Base-by-base conservation (phyloP, 2,329 filamentous ascomycete genomes). In the Lachnum nothofagi region DNA sequence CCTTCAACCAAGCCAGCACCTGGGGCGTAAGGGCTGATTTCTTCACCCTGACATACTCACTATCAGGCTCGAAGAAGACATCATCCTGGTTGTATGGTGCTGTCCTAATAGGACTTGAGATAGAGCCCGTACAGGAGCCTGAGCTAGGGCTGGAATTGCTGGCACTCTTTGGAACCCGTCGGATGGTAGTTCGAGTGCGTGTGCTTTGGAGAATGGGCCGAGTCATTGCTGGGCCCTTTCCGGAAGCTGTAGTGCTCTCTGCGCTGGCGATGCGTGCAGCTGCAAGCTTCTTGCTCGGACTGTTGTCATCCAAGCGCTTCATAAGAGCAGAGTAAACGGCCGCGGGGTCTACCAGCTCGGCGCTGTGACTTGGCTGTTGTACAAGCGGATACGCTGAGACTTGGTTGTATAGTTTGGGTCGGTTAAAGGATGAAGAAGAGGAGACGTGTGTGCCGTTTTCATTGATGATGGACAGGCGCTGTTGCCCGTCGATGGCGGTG, bases 321-420 rank as follows among this genome's bases (percentile, higher is more conserved):
- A 85, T 78, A n/a, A 86, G 67, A 1, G 81, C 82, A 5, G 79
- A 80, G 58, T 83, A 85, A 3, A 86, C 72, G 29, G 76, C 73
- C 33, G 80, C 73, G 50, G 78, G 81, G 48, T 83, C 74, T 20
- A 80, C 68, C 38, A 53, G 40, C 16, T 33, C 45, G 9, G 44
- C 16, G 31, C 43, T 56, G 16, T 54, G 54, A 22, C 44, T 55
- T 9, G 51, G 51, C 22, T 44, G 51, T 31, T 59, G 54, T 20
- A 59, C 49, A 2, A 48, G 33, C 8, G 60, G 61, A 48, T 63
- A 60, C 2, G 58, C 54, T 3, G 58, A 60, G 25, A 52, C 54
- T 49, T 66, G 60, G 27, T 65, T 62, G 6, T 46, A 55, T 9
- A 62, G 48, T 23, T 53, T 53, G 2, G 53, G 54, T 24, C 65